Percentiles rank a stretch among this genome's conserved stretches.
These are phyloP conservation scores for Moricandia moricandioides DNA, from an alignment of 345 rosid species.

Conservation along the genomic window DNA sequence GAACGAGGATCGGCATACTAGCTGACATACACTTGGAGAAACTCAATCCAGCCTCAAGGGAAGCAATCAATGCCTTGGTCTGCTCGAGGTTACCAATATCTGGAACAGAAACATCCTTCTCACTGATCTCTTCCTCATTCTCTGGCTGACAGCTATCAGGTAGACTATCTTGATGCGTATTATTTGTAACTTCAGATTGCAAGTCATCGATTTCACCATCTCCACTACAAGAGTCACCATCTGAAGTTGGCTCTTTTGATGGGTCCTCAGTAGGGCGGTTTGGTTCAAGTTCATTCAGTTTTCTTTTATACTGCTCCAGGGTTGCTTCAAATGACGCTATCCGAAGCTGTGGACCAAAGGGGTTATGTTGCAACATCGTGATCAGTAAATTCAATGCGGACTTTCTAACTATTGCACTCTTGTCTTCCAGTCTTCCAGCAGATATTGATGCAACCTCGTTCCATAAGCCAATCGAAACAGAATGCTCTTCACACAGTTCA, in stretches of 20 bases:
- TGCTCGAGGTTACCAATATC: conserved; percentile 94
- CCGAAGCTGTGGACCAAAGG: conserved; percentile 95
- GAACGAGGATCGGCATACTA: conserved; percentile 83
- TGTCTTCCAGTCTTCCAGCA: conserved; percentile 95
- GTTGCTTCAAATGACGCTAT: conserved; percentile 89
- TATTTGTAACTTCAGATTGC: conserved; percentile 39
- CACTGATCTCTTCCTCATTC: conserved; percentile 41
- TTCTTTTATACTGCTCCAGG: conserved; percentile 76
- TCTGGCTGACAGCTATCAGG: conserved; percentile 60
- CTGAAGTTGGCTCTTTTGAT: conserved; percentile 45
- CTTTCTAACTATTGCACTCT: conserved; percentile 92
- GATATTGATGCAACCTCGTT: conserved; percentile 89
- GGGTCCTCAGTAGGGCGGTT: conserved; percentile 41
- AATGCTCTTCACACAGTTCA: conserved; percentile 88
- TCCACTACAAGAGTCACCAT: conserved; percentile 44
- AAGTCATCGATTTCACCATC: conserved; percentile 59
- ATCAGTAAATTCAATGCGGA: conserved; percentile 81
- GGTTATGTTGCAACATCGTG: conserved; percentile 94
- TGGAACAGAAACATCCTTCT: conserved; percentile 63
- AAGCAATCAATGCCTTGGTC: conserved; percentile 94
- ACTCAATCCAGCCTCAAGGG: conserved; percentile 87
- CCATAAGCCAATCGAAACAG: conserved; percentile 89
- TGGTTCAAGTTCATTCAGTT: conserved; percentile 71
- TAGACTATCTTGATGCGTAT: conserved; percentile 54
- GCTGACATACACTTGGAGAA: conserved; percentile 78